phyloP scores from a whole-genome alignment of 129 eudicot genomes.

The Flaveria robusta region DNA sequence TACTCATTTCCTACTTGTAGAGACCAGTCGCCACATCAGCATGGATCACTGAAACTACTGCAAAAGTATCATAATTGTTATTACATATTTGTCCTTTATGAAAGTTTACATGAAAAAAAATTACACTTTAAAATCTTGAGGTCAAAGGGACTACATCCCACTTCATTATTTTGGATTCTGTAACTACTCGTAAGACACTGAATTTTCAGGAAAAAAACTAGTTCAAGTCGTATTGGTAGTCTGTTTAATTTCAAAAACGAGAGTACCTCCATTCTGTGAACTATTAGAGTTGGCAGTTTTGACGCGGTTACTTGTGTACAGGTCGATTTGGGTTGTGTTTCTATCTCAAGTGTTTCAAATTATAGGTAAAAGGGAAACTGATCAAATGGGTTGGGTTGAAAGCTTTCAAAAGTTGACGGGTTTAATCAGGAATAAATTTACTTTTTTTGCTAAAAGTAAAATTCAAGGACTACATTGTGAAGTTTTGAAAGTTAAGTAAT shows the following conservation, averaged over 20 bases:
- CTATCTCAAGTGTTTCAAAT: background rate
- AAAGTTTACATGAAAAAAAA: background rate
- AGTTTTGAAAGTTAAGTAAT: background rate
- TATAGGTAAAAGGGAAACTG: background rate
- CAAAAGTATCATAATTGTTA: constrained; percentile 53
- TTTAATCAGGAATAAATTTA: background rate
- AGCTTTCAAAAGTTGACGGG: background rate
- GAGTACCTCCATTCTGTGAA: background rate
- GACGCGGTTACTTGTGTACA: background rate
- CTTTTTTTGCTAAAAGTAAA: background rate
- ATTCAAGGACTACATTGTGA: background rate
- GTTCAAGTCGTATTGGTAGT: background rate
- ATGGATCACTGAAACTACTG: constrained; percentile 44
- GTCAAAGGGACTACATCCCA: constrained; percentile 11
- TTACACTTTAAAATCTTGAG: background rate
- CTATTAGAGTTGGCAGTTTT: background rate
- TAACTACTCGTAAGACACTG: background rate
- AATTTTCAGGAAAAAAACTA: background rate
- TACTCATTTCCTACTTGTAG: constrained; percentile 59
- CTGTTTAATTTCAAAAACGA: constrained; percentile 10
- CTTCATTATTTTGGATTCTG: background rate
- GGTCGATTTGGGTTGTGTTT: background rate
- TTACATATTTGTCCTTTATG: constrained; percentile 16
- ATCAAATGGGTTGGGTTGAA: background rate
- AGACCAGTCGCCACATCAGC: constrained; percentile 36